These are phyloP conservation scores for Echinosophora koreensis DNA, from an alignment of 306 rosid species.

Conservation along the genomic window DNA sequence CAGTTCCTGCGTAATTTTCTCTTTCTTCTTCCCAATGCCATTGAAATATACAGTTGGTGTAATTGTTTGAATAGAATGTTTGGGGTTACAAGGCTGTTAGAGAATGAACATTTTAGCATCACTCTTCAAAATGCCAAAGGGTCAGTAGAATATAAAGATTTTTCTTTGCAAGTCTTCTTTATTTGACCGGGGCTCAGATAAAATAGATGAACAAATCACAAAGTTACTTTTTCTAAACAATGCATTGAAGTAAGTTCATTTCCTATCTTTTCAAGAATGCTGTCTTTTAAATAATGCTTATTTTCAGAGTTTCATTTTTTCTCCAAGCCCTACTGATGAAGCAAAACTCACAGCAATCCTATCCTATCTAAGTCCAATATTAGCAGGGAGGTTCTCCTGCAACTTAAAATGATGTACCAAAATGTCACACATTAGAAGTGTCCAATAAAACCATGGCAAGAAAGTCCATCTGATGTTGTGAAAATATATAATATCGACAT, in stretches of 20 bases:
- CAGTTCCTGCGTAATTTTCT: background rate
- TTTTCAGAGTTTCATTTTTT: too few relatives aligned
- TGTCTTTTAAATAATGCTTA: background rate
- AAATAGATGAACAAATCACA: background rate
- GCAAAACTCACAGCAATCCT: background rate
- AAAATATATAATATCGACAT: too few relatives aligned
- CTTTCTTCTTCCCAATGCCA: background rate
- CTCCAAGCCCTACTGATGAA: too few relatives aligned
- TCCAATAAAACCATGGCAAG: background rate
- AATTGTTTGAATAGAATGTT: conserved; percentile 11
- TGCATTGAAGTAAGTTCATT: background rate
- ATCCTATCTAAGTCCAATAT: background rate
- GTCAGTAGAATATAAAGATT: background rate
- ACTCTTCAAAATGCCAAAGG: background rate
- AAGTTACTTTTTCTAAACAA: background rate
- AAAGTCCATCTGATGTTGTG: background rate
- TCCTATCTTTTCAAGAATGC: background rate
- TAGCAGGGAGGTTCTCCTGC: background rate
- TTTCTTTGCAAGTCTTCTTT: conserved; percentile 2
- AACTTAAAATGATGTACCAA: background rate
- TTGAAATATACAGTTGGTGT: background rate
- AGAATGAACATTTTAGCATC: conserved; percentile 20
- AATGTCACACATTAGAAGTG: background rate
- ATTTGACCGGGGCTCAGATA: background rate
- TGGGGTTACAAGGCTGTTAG: conserved; percentile 5